Conservation (phyloP, 2,329 filamentous ascomycete genomes). For the Basipetospora chlamydospora region DNA sequence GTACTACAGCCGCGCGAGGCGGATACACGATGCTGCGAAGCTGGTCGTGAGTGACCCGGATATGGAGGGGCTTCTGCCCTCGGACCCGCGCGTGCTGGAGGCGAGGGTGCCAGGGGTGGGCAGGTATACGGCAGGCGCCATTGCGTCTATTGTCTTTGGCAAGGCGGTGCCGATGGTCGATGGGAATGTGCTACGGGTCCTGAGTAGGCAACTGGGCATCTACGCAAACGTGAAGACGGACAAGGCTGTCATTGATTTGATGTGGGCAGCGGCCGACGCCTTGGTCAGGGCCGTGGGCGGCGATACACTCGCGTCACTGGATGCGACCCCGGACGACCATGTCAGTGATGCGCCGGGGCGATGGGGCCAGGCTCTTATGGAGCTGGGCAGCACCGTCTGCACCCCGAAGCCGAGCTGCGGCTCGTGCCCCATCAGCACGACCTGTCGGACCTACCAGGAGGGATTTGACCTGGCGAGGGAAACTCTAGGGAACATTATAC, state of each 20-base stretch:
- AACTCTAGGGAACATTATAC: conserved; percentile 7
- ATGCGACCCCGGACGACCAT: conserved; percentile 9
- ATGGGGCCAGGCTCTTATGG: conserved; percentile 54
- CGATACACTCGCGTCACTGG: conserved; percentile 16
- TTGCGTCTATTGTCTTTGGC: conserved; percentile 49
- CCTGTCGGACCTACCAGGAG: conserved; percentile 36
- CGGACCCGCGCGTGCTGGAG: conserved; percentile 27
- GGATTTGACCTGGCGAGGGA: conserved; percentile 20
- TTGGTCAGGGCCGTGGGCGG: conserved; percentile 36
- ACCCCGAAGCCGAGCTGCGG: conserved; percentile 42
- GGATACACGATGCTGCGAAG: conserved; percentile 42
- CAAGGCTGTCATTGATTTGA: conserved; percentile 32
- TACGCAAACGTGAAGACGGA: conserved; percentile 42
- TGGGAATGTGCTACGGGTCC: conserved; percentile 46
- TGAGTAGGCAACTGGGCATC: conserved; percentile 45
- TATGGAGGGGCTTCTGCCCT: conserved; percentile 34
- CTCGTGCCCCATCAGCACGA: conserved; percentile 32
- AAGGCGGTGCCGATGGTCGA: conserved; percentile 45
- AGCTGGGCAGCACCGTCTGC: conserved; percentile 48
- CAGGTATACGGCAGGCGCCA: conserved; percentile 47
- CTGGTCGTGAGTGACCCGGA: conserved; percentile 27
- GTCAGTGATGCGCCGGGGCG: conserved; percentile 37
- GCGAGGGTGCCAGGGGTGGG: conserved; percentile 43
- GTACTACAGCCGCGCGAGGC: conserved; percentile 49
- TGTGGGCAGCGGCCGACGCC: conserved; percentile 44